These are phyloP conservation scores for Coemansia guatemalensis DNA, from an alignment of 192 early-diverging fungal species.

Conservation along the genomic window DNA sequence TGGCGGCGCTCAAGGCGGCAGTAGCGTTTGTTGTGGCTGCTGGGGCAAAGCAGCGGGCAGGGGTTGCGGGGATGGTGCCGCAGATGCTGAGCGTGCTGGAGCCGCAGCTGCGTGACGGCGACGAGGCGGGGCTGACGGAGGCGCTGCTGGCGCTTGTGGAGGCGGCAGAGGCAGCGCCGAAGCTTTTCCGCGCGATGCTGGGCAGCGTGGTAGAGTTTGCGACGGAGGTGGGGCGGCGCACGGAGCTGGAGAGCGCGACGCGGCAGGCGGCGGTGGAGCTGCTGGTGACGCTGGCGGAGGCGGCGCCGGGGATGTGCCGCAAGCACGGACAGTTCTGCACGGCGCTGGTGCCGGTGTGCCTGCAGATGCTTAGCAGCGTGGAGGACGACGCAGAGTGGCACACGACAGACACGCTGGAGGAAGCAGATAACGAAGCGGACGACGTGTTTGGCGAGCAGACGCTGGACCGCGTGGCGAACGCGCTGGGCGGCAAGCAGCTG, in stretches of 20 bases:
- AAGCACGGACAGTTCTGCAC: conserved; percentile 82
- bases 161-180: conserved; percentile 79
- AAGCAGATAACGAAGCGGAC: conserved; percentile 87
- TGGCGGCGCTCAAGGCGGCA: conserved; percentile 73
- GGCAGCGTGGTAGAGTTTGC: conserved; percentile 73
- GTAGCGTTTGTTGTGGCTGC: conserved; percentile 76
- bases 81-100: conserved; percentile 81
- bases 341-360: conserved; percentile 79
- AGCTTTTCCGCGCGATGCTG: conserved; percentile 80
- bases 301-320: conserved; percentile 84
- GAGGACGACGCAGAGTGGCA: conserved; percentile 91
- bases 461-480: conserved; percentile 90
- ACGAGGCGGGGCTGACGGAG: conserved; percentile 72
- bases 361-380: conserved; percentile 94
- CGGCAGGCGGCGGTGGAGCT: conserved; percentile 92
- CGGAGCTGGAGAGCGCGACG: conserved; percentile 75
- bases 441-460: conserved; percentile 91
- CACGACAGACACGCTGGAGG: conserved; percentile 81
- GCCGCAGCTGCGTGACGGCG: conserved; percentile 65
- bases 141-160: conserved; percentile 80
- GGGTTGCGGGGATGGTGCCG: conserved; percentile 61
- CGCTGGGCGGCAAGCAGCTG: conserved; percentile 83
- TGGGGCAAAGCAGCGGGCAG: conserved; percentile 52
- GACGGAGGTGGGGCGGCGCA: conserved; percentile 75
- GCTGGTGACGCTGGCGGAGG: conserved; percentile 87